Evolutionary conservation across 2,329 filamentous ascomycete species (phyloP), one percentile per base, ranked within the genome.

Genomic region (Gnomoniopsis sp.): DNA sequence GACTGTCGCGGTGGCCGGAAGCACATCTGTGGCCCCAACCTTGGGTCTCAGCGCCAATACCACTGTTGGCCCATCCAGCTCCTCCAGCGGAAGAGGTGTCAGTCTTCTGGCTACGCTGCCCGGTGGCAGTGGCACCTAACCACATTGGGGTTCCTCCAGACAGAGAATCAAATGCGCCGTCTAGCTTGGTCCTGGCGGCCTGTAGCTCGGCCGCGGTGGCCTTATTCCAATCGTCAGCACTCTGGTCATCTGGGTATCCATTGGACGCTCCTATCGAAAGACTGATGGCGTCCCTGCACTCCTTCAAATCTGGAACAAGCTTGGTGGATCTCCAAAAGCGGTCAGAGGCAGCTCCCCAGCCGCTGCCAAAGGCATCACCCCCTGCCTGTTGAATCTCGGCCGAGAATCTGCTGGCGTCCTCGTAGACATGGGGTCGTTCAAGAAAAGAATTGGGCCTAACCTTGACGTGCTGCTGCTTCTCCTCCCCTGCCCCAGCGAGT

Each of bases 201-300:
- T 41, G 36, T n/a, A 41, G 4, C 14, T n/a, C 36, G 14, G 36
- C 12, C 4, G 17, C 36, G 4, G 36, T 4, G 6, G 6, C 36
- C 8, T 12, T 11, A 36, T 53, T 34, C 23, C 19, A n/a, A 3
- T 44, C n/a, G 55, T 60, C 33, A 60, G 58, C 55, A 26, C 36
- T 22, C 15, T 60, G 46, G 14, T 58, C 55, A 3, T 30, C 38
- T 6, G 55, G 36, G 34, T 60, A 54, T n/a, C 41, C 48, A 7
- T 58, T 48, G 6, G 58, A 57, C 14, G 33, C 10, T 14, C 46
- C 54, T 14, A 58, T 30, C 3, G 14, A 22, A 38, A 41, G 54
- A 7, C 58, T 49, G 10, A 57, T 3, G 10, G 58, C 58, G 34
- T 53, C 58, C 22, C 53, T 60, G 55, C 54, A 60, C 10, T 60